phyloP scores from a whole-genome alignment of 2,329 filamentous ascomycete species.

The Arthrobotrys conoides region DNA sequence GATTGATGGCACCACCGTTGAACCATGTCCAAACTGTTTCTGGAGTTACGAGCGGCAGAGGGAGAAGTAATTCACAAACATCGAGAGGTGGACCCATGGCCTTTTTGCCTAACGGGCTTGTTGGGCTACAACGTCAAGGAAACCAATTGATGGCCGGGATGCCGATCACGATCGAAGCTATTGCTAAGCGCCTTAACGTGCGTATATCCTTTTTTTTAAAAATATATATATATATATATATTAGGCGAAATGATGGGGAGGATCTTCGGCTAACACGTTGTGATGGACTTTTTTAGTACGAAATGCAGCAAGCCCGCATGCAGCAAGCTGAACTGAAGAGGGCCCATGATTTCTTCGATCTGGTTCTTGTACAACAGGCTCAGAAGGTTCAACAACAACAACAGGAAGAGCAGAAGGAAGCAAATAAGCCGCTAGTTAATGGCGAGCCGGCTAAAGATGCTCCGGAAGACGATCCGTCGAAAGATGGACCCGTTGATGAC shows the following conservation, averaged over 20 bases:
- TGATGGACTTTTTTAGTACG: slow-evolving; percentile 72
- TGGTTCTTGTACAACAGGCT: slow-evolving; percentile 72
- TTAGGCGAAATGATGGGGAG: not conserved
- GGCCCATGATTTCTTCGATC: slow-evolving; percentile 84
- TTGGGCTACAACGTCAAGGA: slow-evolving; percentile 77
- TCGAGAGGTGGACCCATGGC: slow-evolving; percentile 66
- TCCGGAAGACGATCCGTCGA: slow-evolving; percentile 21
- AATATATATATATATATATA: too few species aligned
- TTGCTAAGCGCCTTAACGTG: slow-evolving; percentile 88
- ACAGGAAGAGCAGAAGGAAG: slow-evolving; percentile 15
- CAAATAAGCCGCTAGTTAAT: slow-evolving; percentile 16
- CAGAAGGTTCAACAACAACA: slow-evolving; percentile 35
- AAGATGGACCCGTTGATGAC: slow-evolving; percentile 36
- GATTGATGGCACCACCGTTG: slow-evolving; percentile 72
- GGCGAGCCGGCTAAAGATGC: slow-evolving; percentile 17
- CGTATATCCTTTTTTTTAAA: slow-evolving; percentile 66
- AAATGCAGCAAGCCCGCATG: slow-evolving; percentile 89
- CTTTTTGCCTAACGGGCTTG: slow-evolving; percentile 69
- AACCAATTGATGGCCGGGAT: slow-evolving; percentile 78
- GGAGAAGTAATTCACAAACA: slow-evolving; percentile 71
- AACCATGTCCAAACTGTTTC: slow-evolving; percentile 75
- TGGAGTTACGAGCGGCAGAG: slow-evolving; percentile 71
- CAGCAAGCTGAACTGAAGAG: slow-evolving; percentile 88
- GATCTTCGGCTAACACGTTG: slow-evolving; percentile 17
- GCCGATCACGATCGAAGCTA: slow-evolving; percentile 92